Percentiles rank a stretch among this genome's conserved stretches.
Conservation (phyloP, 768 basidiomycete species). For the Dioszegia hungarica region DNA sequence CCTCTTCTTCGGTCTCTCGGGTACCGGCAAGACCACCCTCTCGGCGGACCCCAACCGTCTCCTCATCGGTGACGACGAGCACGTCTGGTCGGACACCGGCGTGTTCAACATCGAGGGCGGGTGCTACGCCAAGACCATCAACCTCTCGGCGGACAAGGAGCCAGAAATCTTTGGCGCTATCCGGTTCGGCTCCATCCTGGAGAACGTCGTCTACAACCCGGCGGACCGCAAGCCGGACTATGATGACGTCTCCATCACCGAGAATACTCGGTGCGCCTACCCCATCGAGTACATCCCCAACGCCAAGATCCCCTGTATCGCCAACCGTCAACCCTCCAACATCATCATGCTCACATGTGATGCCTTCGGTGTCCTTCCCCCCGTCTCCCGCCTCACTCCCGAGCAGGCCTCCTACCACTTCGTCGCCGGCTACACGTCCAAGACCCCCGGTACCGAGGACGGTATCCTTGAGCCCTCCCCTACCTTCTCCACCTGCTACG, state of each 20-base stretch:
- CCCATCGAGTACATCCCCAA: constrained; percentile 97
- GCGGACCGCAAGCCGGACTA: constrained; percentile 78
- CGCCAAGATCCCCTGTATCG: constrained; percentile 86
- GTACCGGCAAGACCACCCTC: constrained; percentile 97
- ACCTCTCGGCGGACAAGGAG: constrained; percentile 93
- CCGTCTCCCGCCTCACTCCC: constrained; percentile 83
- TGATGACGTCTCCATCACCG: constrained; percentile 92
- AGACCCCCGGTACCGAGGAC: constrained; percentile 98
- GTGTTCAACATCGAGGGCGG: constrained; percentile 99
- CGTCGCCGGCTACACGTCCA: constrained; percentile 84
- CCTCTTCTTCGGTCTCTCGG: constrained; percentile 96
- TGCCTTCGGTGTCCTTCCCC: constrained; percentile 95
- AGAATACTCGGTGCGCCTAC: constrained; percentile 99
- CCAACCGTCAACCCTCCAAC: constrained; percentile 77
- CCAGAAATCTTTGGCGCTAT: constrained; percentile 97
- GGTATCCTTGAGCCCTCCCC: constrained; percentile 97
- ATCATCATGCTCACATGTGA: constrained; percentile 79
- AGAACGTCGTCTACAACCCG: constrained; percentile 97
- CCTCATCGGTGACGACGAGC: constrained; percentile 98
- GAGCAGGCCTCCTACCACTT: constrained; percentile 98
- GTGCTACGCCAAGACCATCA: constrained; percentile 97
- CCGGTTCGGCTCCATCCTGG: constrained; percentile 90
- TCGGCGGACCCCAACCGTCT: constrained; percentile 91
- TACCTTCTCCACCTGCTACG: constrained; percentile 98
- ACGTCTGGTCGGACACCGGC: constrained; percentile 97